phyloP scores from a whole-genome alignment of 1,284 basidiomycete genomes.

The Xanthoconium separans region DNA sequence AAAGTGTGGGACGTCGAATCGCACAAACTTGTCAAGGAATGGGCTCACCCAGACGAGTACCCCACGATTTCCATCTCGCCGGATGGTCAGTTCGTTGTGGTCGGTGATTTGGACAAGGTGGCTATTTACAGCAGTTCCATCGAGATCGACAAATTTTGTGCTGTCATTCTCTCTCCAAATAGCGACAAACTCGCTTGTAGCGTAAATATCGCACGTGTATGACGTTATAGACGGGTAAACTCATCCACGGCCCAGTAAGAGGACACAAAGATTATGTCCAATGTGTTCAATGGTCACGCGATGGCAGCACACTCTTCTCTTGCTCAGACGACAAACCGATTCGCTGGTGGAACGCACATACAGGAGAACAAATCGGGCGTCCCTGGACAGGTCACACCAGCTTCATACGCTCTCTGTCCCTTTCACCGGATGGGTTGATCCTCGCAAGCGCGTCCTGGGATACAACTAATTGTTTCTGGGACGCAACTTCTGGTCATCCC shows the following conservation, averaged over 20 bases:
- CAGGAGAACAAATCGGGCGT: neutral
- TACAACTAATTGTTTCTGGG: slow-evolving; percentile 12
- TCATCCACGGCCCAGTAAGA: too few species aligned
- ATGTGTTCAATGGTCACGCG: slow-evolving; percentile 18
- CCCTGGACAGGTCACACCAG: slow-evolving; percentile 5
- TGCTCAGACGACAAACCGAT: neutral
- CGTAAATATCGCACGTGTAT: neutral
- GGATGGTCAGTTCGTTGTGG: slow-evolving; percentile 6
- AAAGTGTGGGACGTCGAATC: slow-evolving; percentile 8
- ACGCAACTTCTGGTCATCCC: neutral
- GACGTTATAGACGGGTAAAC: too few species aligned
- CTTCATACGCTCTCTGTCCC: neutral
- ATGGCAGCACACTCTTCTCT: slow-evolving; percentile 7
- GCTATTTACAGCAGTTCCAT: too few species aligned
- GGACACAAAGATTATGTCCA: too few species aligned
- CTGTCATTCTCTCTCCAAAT: neutral
- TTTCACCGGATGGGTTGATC: neutral
- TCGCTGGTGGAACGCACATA: neutral
- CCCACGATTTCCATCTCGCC: slow-evolving; percentile 5
- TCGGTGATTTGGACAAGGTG: too few species aligned
- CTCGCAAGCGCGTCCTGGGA: slow-evolving; percentile 3
- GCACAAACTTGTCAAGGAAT: neutral
- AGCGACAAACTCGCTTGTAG: slow-evolving; percentile 5
- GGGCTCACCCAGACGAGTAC: neutral
- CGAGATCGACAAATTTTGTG: too few species aligned